Evolutionary conservation across 2,329 filamentous ascomycete species (phyloP).

Genomic region (Cladosporium oxysporum): DNA sequence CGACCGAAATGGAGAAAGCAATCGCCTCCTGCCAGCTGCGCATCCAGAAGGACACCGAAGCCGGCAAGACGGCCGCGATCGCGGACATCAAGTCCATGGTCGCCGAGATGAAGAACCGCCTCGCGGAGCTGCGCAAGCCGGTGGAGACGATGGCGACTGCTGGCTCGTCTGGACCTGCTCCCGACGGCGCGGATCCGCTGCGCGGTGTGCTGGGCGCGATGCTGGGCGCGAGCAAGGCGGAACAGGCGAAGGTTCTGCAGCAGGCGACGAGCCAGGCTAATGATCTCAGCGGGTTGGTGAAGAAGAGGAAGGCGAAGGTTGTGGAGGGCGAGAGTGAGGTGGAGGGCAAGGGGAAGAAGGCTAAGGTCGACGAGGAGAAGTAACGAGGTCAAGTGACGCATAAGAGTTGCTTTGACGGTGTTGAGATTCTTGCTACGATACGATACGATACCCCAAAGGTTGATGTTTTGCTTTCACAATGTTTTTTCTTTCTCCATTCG

Average conservation of each 20-base stretch:
- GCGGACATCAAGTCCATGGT: slow-evolving; percentile 76
- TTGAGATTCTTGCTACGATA: not conserved
- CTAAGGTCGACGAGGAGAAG: slow-evolving; percentile 30
- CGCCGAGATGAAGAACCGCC: slow-evolving; percentile 74
- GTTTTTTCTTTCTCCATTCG: too few species aligned
- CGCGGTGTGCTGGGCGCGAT: slow-evolving; percentile 65
- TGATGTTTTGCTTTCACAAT: not conserved
- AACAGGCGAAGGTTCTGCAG: slow-evolving; percentile 65
- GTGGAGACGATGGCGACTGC: slow-evolving; percentile 59
- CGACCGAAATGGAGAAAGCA: slow-evolving; percentile 69
- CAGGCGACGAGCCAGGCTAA: slow-evolving; percentile 74
- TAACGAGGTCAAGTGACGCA: too few species aligned
- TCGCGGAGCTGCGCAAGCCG: slow-evolving; percentile 68
- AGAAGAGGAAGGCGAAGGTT: slow-evolving; percentile 39
- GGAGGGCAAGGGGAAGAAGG: slow-evolving; percentile 27
- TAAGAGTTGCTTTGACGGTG: not conserved
- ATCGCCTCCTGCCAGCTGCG: slow-evolving; percentile 73
- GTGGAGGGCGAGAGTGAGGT: slow-evolving; percentile 19
- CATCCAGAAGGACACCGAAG: slow-evolving; percentile 59
- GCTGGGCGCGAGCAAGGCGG: slow-evolving; percentile 61
- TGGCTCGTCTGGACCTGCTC: slow-evolving; percentile 49
- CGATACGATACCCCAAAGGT: slow-evolving; percentile 12
- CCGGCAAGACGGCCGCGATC: slow-evolving; percentile 67
- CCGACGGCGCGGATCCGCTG: slow-evolving; percentile 48
- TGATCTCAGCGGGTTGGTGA: slow-evolving; percentile 72